Evolutionary conservation across 192 early-diverging fungal genomes (phyloP).

Genomic region (Umbelopsis sp.): DNA sequence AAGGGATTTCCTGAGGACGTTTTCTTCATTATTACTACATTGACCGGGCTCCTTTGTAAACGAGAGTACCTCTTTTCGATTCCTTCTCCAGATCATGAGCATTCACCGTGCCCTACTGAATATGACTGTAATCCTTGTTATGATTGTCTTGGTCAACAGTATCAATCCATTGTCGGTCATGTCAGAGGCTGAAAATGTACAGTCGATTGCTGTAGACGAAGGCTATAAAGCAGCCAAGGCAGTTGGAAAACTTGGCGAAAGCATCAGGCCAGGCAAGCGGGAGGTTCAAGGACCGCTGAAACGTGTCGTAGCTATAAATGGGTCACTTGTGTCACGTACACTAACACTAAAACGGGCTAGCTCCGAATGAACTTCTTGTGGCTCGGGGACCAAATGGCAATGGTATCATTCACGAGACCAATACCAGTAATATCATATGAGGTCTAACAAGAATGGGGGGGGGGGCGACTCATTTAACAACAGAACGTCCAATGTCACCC

Average conservation of each 20-base stretch:
- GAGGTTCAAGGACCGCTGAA: background rate
- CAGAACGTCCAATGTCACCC: no score
- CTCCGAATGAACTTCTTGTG: background rate
- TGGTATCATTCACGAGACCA: background rate
- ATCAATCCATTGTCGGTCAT: background rate
- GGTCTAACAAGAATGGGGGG: no score
- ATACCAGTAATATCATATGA: no score
- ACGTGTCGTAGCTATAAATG: slow-evolving; percentile 17
- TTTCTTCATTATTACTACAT: no score
- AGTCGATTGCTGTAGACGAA: background rate
- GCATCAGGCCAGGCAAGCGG: background rate
- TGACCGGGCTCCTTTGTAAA: no score
- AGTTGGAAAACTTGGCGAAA: background rate
- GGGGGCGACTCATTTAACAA: no score
- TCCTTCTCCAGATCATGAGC: no score
- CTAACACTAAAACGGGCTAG: slow-evolving; percentile 1
- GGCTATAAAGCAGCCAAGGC: background rate
- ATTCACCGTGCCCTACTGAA: no score
- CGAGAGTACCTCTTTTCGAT: no score
- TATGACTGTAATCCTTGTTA: background rate
- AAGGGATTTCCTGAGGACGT: no score
- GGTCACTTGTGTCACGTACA: background rate
- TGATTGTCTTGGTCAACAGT: background rate
- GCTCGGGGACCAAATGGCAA: slow-evolving; percentile 2
- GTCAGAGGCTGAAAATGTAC: background rate